Evolutionary conservation across 2,329 filamentous ascomycete genomes (phyloP), one percentile per base, ranked within the genome.

Genomic region (Aspergillus ruber): DNA sequence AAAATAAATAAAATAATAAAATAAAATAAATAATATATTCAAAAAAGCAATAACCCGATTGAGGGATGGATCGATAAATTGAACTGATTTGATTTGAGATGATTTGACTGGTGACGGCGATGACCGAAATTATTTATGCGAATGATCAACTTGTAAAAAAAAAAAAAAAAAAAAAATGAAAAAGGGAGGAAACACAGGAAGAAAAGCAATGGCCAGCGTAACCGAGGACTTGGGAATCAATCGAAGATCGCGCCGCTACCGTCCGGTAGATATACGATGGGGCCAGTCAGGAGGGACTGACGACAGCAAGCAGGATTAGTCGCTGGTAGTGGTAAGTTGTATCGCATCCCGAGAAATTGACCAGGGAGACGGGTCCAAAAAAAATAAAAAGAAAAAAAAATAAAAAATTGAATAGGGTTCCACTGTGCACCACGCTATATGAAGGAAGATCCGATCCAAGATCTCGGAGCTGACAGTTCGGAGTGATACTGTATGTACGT

Each of bases 371-470:
- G 62, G 62, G 56, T 63, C 61, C 54, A 56, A 60, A 54, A 56
- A 56, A 61, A 62, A 61, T 49, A 55, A 55, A 21, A 21, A 21
- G 21, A 61, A 54, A 56, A 56, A 61, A 62, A 61, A 50, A 55
- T 55, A 61, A 55, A 56, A 56, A 62, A 62, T 60, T 49, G 52
- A 36, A 49, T 58, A 61, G 55, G 50, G 55, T 56, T 59, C 56
- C 55, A 58, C 56, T 55, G 47, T 51, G 42, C 49, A 56, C 59
- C 61, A 63, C 60, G 60, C 61, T 64, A 65, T 64, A 65, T 65
- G 59, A 55, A 56, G 62, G 62, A 65, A 65, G 63, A 66, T 66
- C 63, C 59, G 63, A 66, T 62, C 63, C 62, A 65, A 65, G 63
- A 66, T 66, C 63, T 66, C 59, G 61, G 62, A 66, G 63, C 62